Evolutionary conservation across 2,329 filamentous ascomycete genomes (phyloP), one percentile per base, ranked within the genome.

Genomic region (Periglandula ipomoeae): DNA sequence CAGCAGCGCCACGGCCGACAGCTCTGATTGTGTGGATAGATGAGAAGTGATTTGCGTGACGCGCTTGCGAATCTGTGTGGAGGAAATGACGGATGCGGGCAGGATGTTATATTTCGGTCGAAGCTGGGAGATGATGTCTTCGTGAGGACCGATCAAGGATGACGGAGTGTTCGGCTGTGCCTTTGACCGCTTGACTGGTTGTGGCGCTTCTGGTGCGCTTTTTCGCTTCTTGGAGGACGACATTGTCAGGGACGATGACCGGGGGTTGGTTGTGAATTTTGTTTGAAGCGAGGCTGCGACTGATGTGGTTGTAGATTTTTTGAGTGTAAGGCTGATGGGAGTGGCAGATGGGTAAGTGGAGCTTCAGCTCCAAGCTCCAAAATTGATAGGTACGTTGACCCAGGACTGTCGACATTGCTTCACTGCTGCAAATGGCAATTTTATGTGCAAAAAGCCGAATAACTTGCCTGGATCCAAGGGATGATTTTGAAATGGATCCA

Each of bases 61-160:
- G 49, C 77, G 75, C 57, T 76, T 77, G 52, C 69, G 68, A 51
- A 85, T 83, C 58, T 75, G 71, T 4, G 79, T 74, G 2, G 79
- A 81, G 2, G 79, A 78, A 35, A 82, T 73, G 40, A 84, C 71
- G 19, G 74, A 79, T 46, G 75, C 67, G 1, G 71, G 57, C 30
- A 74, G 71, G 46, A 82, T 61, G 42, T 76, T 67, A 62, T 75
- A 74, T 46, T 70, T 72, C 3, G 65, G 53, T 19, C 62, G 61
- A 17, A 81, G 67, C 46, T 71, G 66, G 22, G 61, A 56, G 49
- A 74, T 59, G n/a, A 75, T 58, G 9, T 66, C 57, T 49, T 69
- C 68, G 58, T 73, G 66, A 20, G 73, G 67, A 10, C 57, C 60
- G 52, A 59, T 55, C 26, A 69, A 60, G 44, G 58, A 47, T 7